phyloP scores from a whole-genome alignment of 1,284 basidiomycete species.

The Cutaneotrichosporon sp. region DNA sequence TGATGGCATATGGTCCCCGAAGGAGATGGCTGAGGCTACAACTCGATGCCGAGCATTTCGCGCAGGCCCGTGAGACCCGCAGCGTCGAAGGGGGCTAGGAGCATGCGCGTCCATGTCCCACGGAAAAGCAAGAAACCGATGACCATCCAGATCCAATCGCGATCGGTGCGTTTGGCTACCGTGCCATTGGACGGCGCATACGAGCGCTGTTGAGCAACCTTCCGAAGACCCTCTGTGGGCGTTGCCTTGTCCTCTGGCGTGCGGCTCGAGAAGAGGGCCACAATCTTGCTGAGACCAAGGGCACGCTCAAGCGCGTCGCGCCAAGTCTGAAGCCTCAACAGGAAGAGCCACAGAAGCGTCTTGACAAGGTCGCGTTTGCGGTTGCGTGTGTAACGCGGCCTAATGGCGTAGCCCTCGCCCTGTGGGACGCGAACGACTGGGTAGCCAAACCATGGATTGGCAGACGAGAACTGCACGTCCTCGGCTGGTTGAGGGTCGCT shows the following conservation, averaged over 20 bases:
- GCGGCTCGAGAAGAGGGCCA: background rate
- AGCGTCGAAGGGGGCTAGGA: slow-evolving; percentile 29
- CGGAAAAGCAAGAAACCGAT: slow-evolving; percentile 40
- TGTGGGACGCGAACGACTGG: slow-evolving; percentile 33
- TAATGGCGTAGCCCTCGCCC: slow-evolving; percentile 19
- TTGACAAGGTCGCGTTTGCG: slow-evolving; percentile 47
- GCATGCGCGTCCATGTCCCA: slow-evolving; percentile 39
- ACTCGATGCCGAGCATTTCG: slow-evolving; percentile 18
- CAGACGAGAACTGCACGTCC: slow-evolving; percentile 16
- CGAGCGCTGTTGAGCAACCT: slow-evolving; percentile 4
- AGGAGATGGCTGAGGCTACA: background rate
- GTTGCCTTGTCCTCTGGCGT: background rate
- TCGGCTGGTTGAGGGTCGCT: background rate
- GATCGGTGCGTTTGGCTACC: slow-evolving; percentile 1
- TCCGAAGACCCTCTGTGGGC: slow-evolving; percentile 5
- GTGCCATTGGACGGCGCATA: slow-evolving; percentile 3
- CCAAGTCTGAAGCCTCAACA: slow-evolving; percentile 39
- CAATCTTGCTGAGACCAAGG: slow-evolving; percentile 23
- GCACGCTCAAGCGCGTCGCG: slow-evolving; percentile 33
- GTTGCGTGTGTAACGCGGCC: slow-evolving; percentile 39
- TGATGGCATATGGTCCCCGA: no score
- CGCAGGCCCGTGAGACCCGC: slow-evolving; percentile 23
- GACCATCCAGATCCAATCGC: slow-evolving; percentile 46
- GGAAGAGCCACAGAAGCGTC: slow-evolving; percentile 46
- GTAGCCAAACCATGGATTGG: slow-evolving; percentile 48